Base-by-base conservation (phyloP, 352 stramenopile species). In the Phytophthora kernoviae region DNA sequence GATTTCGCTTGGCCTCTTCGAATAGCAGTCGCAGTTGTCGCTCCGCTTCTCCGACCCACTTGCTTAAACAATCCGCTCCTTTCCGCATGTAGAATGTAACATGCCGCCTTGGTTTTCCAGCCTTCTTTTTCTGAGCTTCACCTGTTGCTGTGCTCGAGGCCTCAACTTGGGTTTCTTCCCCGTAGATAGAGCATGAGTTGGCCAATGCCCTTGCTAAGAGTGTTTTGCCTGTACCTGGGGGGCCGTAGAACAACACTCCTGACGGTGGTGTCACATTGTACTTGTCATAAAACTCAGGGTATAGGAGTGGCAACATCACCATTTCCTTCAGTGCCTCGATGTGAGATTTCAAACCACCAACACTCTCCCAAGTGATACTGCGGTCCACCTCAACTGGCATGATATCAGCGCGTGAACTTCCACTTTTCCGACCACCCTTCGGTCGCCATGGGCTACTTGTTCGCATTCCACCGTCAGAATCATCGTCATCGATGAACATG, bases 81-180 rank as follows among this genome's bases (percentile, higher is more conserved):
- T 98, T 98, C 5, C 93, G 84, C 91, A 98, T 98, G 67, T 97
- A 98, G 51, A 98, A 98, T 11, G 91, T 96, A 14, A 98, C 88
- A 15, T 90, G 73, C 6, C 82, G 87, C 27, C 53, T 74, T 39
- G 22, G 51, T 57, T 32, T 62, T 34, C 54, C 62, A 49, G 59
- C 46, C 34, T 57, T 63, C 36, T 56, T 54, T 24, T 65, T 58
- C 21, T 46, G 39, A 17, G 18, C n/a, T 34, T 20, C 9, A 32
- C 12, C 46, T 18, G 39, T 18, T 49, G 34, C 18, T 49, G 18
- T 34, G 22, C 37, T 53, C 5, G 24, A 43, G 2, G 12, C 24
- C 43, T 40, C 54, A 12, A 20, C 14, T 54, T 66, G 56, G 10
- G 61, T 46, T 21, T 51, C 39, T 63, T 65, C 49, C 1, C 32